These are phyloP conservation scores for Candida suzukii DNA, from an alignment of 805 yeast genomes.

Conservation along the genomic window DNA sequence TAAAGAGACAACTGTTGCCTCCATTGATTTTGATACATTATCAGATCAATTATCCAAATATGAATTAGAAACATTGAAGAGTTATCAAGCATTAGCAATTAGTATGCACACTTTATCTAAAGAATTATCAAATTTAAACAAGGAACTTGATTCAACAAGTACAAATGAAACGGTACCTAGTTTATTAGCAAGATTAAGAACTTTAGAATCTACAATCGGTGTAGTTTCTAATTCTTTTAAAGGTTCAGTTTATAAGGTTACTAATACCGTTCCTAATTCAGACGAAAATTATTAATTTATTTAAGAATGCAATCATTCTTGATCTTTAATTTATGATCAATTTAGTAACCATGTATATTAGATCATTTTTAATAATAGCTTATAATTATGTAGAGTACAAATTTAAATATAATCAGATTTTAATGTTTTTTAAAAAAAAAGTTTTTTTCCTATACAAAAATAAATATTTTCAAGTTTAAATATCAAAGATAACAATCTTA, in stretches of 20 bases:
- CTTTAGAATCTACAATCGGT: conserved; percentile 18
- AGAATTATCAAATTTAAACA: conserved; percentile 15
- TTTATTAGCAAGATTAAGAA: conserved; percentile 13
- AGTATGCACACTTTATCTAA: conserved; percentile 21
- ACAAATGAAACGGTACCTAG: conserved; percentile 9
- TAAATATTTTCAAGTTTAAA: conserved; percentile 19
- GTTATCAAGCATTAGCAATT: conserved; percentile 31
- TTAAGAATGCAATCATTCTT: too few relatives aligned
- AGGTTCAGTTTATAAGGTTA: conserved; percentile 22
- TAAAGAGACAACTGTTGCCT: background rate
- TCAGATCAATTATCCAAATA: conserved; percentile 23
- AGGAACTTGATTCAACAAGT: conserved; percentile 15
- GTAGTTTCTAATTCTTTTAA: conserved; percentile 25
- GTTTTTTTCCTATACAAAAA: too few relatives aligned
- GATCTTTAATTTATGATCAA: too few relatives aligned
- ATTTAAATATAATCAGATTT: too few relatives aligned
- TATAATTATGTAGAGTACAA: too few relatives aligned
- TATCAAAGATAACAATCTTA: conserved; percentile 70
- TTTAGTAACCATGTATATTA: too few relatives aligned
- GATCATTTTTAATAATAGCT: too few relatives aligned
- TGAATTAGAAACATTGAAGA: conserved; percentile 29
- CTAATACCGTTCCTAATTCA: conserved; percentile 3
- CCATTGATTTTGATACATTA: conserved; percentile 17
- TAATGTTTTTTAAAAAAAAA: background rate
- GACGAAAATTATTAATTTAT: background rate